phyloP scores from a whole-genome alignment of 2,329 filamentous ascomycete genomes.

The Hysterium pulicare region DNA sequence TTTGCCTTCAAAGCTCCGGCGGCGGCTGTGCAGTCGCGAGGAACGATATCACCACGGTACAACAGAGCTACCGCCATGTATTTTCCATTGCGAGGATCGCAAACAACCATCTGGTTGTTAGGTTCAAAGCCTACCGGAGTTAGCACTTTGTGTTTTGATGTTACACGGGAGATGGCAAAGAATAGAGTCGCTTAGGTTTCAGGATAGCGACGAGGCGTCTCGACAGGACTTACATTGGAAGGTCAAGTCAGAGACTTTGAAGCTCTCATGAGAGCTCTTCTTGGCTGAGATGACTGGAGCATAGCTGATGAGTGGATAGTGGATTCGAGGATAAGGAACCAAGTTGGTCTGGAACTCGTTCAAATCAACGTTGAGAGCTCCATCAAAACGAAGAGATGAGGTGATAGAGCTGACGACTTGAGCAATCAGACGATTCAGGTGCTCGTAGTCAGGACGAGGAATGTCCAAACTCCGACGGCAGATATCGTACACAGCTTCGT shows the following conservation, averaged over 20 bases:
- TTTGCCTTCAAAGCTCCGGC: constrained; percentile 68
- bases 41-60: constrained; percentile 69
- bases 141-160: constrained; percentile 16
- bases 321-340: constrained; percentile 70
- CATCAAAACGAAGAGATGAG: constrained; percentile 68
- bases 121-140: constrained; percentile 63
- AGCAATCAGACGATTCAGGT: constrained; percentile 69
- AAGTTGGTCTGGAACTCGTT: constrained; percentile 78
- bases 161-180: constrained; percentile 9
- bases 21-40: constrained; percentile 65
- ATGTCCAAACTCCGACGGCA: constrained; percentile 70
- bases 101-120: constrained; percentile 77
- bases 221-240: constrained; percentile 60
- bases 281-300: constrained; percentile 67
- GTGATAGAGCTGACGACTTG: constrained; percentile 74
- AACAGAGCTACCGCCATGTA: constrained; percentile 73
- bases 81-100: constrained; percentile 70
- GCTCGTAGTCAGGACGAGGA: constrained; percentile 65
- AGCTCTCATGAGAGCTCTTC: constrained; percentile 82
- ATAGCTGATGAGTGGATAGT: constrained; percentile 72
- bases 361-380: constrained; percentile 69
- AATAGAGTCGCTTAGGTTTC: neutral
- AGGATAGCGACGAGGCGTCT: neutral
- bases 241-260: constrained; percentile 76
- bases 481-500: constrained; percentile 73